Percentiles rank a stretch among this genome's conserved stretches.
phyloP scores from a whole-genome alignment of 805 yeast genomes.

The Saccharomycopsis olivae region DNA sequence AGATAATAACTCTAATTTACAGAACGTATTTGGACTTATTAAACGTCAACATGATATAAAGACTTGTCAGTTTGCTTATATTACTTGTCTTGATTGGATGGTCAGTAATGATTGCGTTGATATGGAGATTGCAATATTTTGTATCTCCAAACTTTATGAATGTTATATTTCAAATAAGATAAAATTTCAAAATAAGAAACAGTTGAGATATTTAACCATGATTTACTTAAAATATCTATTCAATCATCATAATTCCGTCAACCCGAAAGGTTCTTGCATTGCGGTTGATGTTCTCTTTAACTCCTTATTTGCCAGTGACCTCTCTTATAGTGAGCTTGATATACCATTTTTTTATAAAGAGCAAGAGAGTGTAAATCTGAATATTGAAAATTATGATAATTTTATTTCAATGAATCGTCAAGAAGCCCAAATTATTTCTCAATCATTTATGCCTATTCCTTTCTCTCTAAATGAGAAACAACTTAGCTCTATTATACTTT shows the following conservation, averaged over 20 bases:
- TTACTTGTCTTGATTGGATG: neutral
- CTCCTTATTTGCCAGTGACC: too few species aligned
- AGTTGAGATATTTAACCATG: constrained; percentile 12
- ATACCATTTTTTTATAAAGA: constrained; percentile 8
- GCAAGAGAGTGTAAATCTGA: neutral
- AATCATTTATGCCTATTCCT: constrained; percentile 14
- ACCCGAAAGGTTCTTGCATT: too few species aligned
- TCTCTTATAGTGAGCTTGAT: too few species aligned
- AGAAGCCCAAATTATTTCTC: constrained; percentile 1
- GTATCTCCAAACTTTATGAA: constrained; percentile 6
- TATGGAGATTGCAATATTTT: neutral
- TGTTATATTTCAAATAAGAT: constrained; percentile 5
- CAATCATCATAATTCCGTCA: too few species aligned
- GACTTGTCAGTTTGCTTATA: neutral
- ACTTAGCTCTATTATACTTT: constrained; percentile 6
- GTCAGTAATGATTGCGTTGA: neutral
- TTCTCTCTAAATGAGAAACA: constrained; percentile 1
- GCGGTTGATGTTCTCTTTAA: too few species aligned
- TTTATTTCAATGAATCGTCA: neutral
- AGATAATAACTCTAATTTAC: neutral
- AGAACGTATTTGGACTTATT: neutral
- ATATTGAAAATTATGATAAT: neutral
- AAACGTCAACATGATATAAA: neutral
- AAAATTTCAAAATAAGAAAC: neutral
- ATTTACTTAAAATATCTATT: constrained; percentile 11